A percentile compares a stretch with the other conserved stretches of the same genome.
These are phyloP conservation scores for Ogataea henricii DNA, from an alignment of 805 yeast species.

Conservation along the genomic window DNA sequence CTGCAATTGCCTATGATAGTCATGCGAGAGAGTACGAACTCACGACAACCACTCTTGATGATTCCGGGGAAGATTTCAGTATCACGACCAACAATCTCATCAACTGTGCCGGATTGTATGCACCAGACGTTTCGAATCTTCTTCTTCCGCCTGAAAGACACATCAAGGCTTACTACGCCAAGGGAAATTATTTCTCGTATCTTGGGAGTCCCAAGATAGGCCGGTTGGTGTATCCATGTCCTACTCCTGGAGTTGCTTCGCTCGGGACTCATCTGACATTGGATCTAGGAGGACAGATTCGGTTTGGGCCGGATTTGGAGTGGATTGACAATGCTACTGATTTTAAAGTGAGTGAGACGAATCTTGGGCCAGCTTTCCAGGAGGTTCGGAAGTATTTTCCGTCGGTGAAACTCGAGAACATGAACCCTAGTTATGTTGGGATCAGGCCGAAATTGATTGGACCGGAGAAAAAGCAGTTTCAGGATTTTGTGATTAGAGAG, in stretches of 20 bases:
- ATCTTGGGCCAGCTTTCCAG: slow-evolving; percentile 54
- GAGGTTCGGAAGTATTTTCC: slow-evolving; percentile 70
- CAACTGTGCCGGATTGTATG: slow-evolving; percentile 80
- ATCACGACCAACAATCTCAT: slow-evolving; percentile 60
- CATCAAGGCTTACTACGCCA: slow-evolving; percentile 65
- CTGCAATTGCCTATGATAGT: slow-evolving; percentile 36
- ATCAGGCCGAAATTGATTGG: slow-evolving; percentile 76
- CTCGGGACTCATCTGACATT: slow-evolving; percentile 87
- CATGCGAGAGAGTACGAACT: slow-evolving; percentile 32
- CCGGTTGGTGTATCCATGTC: slow-evolving; percentile 76
- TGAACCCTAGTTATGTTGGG: slow-evolving; percentile 75
- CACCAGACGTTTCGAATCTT: slow-evolving; percentile 70
- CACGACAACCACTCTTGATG: slow-evolving; percentile 32
- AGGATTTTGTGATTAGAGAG: slow-evolving; percentile 72
- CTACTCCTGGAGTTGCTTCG: slow-evolving; percentile 68
- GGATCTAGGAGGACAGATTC: slow-evolving; percentile 75
- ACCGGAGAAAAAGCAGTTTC: slow-evolving; percentile 48
- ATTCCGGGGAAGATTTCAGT: slow-evolving; percentile 37
- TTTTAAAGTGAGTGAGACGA: slow-evolving; percentile 48
- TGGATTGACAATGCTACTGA: slow-evolving; percentile 60
- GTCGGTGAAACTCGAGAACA: slow-evolving; percentile 46
- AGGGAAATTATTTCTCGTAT: slow-evolving; percentile 78
- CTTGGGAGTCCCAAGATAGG: slow-evolving; percentile 44
- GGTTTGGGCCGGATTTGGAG: slow-evolving; percentile 89
- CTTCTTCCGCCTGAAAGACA: slow-evolving; percentile 65